A percentile compares a stretch with the other conserved stretches of the same genome.
Conservation (phyloP, 2,329 filamentous ascomycete genomes). For the Diaporthe sp. region DNA sequence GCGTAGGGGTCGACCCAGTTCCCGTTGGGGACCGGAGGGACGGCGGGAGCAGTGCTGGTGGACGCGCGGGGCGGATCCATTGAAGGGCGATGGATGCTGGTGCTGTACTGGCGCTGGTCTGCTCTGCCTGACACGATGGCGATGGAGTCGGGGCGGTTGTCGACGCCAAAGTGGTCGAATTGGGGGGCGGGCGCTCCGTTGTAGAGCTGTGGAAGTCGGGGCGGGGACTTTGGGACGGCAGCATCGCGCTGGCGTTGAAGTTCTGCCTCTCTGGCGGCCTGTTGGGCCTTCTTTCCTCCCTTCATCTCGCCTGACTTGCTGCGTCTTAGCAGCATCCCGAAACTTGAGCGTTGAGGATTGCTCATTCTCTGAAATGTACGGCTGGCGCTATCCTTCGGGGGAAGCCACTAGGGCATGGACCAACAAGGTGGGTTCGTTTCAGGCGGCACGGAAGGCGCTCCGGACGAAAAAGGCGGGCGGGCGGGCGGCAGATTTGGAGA, state of each 20-base stretch:
- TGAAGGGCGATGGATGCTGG: slow-evolving; percentile 55
- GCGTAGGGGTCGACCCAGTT: slow-evolving; percentile 80
- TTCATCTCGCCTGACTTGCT: slow-evolving; percentile 75
- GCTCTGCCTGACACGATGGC: slow-evolving; percentile 65
- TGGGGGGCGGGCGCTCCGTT: slow-evolving; percentile 58
- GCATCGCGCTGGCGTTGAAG: slow-evolving; percentile 62
- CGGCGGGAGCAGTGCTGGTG: slow-evolving; percentile 53
- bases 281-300: slow-evolving; percentile 68
- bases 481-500: slow-evolving; percentile 5
- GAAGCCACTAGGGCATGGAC: slow-evolving; percentile 36
- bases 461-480: not conserved
- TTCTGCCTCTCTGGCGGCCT: slow-evolving; percentile 62
- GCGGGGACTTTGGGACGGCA: slow-evolving; percentile 57
- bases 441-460: slow-evolving; percentile 37
- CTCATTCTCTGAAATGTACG: slow-evolving; percentile 43
- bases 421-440: slow-evolving; percentile 31
- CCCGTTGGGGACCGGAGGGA: slow-evolving; percentile 70
- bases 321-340: slow-evolving; percentile 72
- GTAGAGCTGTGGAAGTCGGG: slow-evolving; percentile 64
- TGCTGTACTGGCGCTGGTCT: slow-evolving; percentile 47
- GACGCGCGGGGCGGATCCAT: slow-evolving; percentile 60
- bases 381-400: slow-evolving; percentile 25
- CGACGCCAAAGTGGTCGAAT: slow-evolving; percentile 63
- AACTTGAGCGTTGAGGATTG: slow-evolving; percentile 54
- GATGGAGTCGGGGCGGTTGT: slow-evolving; percentile 71